These are phyloP conservation scores for Setomelanomma holmii DNA, from an alignment of 2,329 filamentous ascomycete species.

Conservation along the genomic window DNA sequence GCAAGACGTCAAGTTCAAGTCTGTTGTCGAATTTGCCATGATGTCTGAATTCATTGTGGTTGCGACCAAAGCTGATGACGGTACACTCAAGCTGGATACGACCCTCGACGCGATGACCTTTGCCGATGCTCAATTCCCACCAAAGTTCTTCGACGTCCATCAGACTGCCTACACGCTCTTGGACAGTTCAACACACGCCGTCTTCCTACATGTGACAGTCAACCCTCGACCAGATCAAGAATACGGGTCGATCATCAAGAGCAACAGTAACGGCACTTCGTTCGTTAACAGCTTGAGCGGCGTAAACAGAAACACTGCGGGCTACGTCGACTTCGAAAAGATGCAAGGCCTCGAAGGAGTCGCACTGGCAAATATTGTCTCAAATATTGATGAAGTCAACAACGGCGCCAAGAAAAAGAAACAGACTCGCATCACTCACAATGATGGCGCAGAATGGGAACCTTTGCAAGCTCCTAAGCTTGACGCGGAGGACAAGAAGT, in stretches of 20 bases:
- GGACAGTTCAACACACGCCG: slow-evolving; percentile 90
- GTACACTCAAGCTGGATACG: slow-evolving; percentile 76
- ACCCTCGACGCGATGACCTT: slow-evolving; percentile 86
- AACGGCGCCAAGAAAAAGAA: slow-evolving; percentile 76
- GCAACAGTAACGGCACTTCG: slow-evolving; percentile 96
- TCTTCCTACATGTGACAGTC: slow-evolving; percentile 92
- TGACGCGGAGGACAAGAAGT: slow-evolving; percentile 74
- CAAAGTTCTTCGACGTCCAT: slow-evolving; percentile 79
- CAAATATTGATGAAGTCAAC: slow-evolving; percentile 71
- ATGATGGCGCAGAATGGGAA: slow-evolving; percentile 89
- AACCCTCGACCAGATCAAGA: slow-evolving; percentile 69
- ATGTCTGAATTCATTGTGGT: slow-evolving; percentile 98
- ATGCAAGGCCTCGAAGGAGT: slow-evolving; percentile 92
- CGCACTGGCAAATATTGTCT: slow-evolving; percentile 82
- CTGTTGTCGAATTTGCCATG: slow-evolving; percentile 85
- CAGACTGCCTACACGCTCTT: slow-evolving; percentile 90
- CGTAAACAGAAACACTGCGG: slow-evolving; percentile 79
- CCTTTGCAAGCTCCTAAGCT: slow-evolving; percentile 74
- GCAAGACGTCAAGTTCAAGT: slow-evolving; percentile 67
- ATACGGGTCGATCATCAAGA: slow-evolving; percentile 92
- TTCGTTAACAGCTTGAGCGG: slow-evolving; percentile 83
- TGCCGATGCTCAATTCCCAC: slow-evolving; percentile 83
- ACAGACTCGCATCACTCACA: slow-evolving; percentile 93
- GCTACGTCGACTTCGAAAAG: slow-evolving; percentile 95
- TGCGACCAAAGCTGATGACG: slow-evolving; percentile 71